Conservation (phyloP, 2,329 filamentous ascomycete species). For the Cladophialophora psammophila region DNA sequence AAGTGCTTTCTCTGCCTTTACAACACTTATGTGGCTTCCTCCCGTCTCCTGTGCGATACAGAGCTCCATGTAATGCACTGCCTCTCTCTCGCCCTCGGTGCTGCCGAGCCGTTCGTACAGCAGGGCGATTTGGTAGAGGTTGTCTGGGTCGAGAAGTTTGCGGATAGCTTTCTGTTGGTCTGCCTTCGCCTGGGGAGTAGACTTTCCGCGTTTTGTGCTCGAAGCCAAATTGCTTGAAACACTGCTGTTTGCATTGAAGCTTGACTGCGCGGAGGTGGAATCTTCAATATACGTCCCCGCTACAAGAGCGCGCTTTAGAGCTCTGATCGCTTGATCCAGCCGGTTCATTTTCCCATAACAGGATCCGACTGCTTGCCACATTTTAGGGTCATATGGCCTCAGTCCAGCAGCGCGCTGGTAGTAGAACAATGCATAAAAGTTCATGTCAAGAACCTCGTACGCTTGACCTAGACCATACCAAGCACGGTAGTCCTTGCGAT, state of each 20-base stretch:
- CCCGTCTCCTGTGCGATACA: slow-evolving; percentile 92
- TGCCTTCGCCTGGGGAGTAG: slow-evolving; percentile 20
- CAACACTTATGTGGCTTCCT: slow-evolving; percentile 50
- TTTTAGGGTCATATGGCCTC: slow-evolving; percentile 95
- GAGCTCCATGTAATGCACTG: slow-evolving; percentile 90
- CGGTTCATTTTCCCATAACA: slow-evolving; percentile 91
- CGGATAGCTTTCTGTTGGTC: slow-evolving; percentile 34
- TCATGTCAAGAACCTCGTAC: slow-evolving; percentile 97
- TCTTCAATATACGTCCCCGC: slow-evolving; percentile 85
- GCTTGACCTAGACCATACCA: slow-evolving; percentile 98
- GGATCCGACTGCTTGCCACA: slow-evolving; percentile 96
- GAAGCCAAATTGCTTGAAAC: slow-evolving; percentile 19
- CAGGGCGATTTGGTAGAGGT: slow-evolving; percentile 84
- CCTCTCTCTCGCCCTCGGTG: slow-evolving; percentile 75
- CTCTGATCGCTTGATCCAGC: slow-evolving; percentile 89
- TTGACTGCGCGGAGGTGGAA: slow-evolving; percentile 50
- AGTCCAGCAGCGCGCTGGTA: slow-evolving; percentile 94
- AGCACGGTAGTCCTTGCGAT: slow-evolving; percentile 92
- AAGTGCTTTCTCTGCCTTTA: slow-evolving; percentile 31
- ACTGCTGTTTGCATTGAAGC: slow-evolving; percentile 38
- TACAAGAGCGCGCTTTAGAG: slow-evolving; percentile 87
- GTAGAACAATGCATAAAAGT: slow-evolving; percentile 96
- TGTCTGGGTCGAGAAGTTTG: slow-evolving; percentile 83
- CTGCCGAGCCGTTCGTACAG: slow-evolving; percentile 80
- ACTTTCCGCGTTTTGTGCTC: slow-evolving; percentile 11